A percentile compares a stretch with the other conserved stretches of the same genome.
Evolutionary conservation across 495 filamentous ascomycete species (phyloP).

Genomic region (Recurvomyces mirabilis): DNA sequence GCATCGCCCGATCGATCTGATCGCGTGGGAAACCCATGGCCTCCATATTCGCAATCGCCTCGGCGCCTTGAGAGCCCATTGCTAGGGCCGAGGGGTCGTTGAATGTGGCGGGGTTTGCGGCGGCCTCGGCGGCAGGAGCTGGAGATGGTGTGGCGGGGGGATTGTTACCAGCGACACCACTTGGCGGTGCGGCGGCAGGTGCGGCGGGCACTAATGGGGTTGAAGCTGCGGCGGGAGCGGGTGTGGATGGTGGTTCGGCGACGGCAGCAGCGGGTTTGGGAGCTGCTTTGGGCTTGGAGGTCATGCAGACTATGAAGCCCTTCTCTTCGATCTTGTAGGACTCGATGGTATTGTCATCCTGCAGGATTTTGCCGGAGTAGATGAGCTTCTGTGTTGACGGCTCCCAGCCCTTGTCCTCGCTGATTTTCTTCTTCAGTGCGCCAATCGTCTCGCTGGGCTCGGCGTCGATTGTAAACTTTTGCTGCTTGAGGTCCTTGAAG

Average conservation of each 20-base stretch:
- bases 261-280: slow-evolving; percentile 47
- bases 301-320: slow-evolving; percentile 96
- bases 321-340: slow-evolving; percentile 98
- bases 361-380: slow-evolving; percentile 95
- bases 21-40: slow-evolving; percentile 83
- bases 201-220: slow-evolving; percentile 32
- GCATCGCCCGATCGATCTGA: slow-evolving; percentile 85
- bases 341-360: slow-evolving; percentile 91
- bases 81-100: slow-evolving; percentile 70
- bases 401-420: slow-evolving; percentile 83
- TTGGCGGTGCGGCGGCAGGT: slow-evolving; percentile 28
- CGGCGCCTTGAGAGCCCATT: slow-evolving; percentile 70
- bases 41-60: slow-evolving; percentile 91
- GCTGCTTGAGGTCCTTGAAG: slow-evolving; percentile 86
- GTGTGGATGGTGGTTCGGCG: slow-evolving; percentile 56
- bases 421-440: slow-evolving; percentile 80
- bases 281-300: slow-evolving; percentile 75
- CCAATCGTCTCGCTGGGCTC: slow-evolving; percentile 85
- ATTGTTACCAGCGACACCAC: slow-evolving; percentile 30
- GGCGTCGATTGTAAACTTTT: slow-evolving; percentile 90
- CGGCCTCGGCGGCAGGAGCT: slow-evolving; percentile 30
- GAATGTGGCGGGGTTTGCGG: slow-evolving; percentile 39
- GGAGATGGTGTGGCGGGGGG: slow-evolving; percentile 52
- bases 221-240: slow-evolving; percentile 57
- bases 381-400: slow-evolving; percentile 82